Evolutionary conservation across 176 grass and related monocot species (phyloP).

Genomic region (Tillandsia leiboldiana): DNA sequence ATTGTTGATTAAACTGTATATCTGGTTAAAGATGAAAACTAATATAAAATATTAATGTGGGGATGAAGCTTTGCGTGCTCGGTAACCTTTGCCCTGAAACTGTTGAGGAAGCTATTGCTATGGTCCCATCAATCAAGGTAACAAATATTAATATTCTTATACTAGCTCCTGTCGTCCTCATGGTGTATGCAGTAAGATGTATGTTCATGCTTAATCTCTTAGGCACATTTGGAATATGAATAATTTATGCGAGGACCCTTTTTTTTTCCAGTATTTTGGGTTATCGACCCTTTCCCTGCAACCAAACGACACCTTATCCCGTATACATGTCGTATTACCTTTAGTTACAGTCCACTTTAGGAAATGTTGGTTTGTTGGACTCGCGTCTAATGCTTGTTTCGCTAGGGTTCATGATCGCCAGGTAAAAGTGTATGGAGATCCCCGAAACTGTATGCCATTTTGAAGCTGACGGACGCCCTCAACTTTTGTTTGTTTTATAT

Average conservation of each 20-base stretch:
- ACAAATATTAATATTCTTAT: background rate
- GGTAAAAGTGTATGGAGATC: background rate
- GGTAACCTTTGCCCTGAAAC: conserved; percentile 94
- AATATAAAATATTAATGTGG: background rate
- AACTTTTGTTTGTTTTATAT: too few species aligned
- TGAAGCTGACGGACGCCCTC: too few species aligned
- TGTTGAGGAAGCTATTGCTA: conserved; percentile 57
- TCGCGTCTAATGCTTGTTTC: too few species aligned
- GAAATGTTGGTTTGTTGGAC: too few species aligned
- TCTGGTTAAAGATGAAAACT: background rate
- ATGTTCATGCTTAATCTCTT: background rate
- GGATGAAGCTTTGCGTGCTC: conserved; percentile 68
- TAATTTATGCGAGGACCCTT: too few species aligned
- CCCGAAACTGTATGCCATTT: too few species aligned
- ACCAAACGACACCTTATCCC: too few species aligned
- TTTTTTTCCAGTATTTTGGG: background rate
- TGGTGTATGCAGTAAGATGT: background rate
- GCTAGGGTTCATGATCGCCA: too few species aligned
- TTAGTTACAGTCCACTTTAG: too few species aligned
- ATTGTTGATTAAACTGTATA: background rate
- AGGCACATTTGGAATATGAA: background rate
- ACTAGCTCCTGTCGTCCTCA: too few species aligned
- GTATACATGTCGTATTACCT: too few species aligned
- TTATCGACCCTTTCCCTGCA: too few species aligned
- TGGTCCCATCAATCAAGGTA: conserved; percentile 83